Evolutionary conservation across 1,139 yeast genomes (phyloP).

Genomic region (Sugiyamaella castrensis): DNA sequence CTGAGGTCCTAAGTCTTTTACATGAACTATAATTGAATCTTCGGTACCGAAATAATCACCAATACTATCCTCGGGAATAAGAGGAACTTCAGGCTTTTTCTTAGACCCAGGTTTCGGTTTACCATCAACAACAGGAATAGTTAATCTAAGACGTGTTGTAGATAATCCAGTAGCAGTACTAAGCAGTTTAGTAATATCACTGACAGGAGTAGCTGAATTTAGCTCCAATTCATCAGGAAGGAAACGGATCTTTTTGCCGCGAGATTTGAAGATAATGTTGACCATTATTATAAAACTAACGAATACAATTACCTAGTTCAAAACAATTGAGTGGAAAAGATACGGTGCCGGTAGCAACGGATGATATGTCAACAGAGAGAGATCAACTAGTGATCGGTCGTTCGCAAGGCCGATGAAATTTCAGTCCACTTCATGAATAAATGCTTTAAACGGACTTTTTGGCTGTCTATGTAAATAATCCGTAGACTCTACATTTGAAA

Average conservation of each 20-base stretch:
- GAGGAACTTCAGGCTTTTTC: slow-evolving; percentile 39
- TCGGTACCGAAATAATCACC: slow-evolving; percentile 36
- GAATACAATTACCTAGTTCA: too few relatives aligned
- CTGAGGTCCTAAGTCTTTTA: slow-evolving; percentile 92
- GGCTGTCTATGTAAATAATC: too few relatives aligned
- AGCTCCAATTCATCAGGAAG: slow-evolving; percentile 33
- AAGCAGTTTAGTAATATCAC: slow-evolving; percentile 26
- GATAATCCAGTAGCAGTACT: slow-evolving; percentile 34
- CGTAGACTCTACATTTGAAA: too few relatives aligned
- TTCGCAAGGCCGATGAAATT: too few relatives aligned
- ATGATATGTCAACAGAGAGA: too few relatives aligned
- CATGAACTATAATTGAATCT: slow-evolving; percentile 42
- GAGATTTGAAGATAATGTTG: slow-evolving; percentile 28
- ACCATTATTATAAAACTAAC: slow-evolving; percentile 23
- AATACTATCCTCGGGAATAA: slow-evolving; percentile 38
- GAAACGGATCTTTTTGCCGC: slow-evolving; percentile 28
- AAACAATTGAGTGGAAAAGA: too few relatives aligned
- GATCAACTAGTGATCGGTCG: too few relatives aligned
- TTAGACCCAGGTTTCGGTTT: slow-evolving; percentile 28
- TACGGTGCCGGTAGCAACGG: too few relatives aligned
- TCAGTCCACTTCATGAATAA: too few relatives aligned
- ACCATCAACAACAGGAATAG: slow-evolving; percentile 34
- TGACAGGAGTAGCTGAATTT: slow-evolving; percentile 28
- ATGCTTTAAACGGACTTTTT: too few relatives aligned
- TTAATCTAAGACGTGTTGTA: slow-evolving; percentile 36